Base-by-base conservation (phyloP, 176 grass and related monocot species). In the Aegilops longissima region DNA sequence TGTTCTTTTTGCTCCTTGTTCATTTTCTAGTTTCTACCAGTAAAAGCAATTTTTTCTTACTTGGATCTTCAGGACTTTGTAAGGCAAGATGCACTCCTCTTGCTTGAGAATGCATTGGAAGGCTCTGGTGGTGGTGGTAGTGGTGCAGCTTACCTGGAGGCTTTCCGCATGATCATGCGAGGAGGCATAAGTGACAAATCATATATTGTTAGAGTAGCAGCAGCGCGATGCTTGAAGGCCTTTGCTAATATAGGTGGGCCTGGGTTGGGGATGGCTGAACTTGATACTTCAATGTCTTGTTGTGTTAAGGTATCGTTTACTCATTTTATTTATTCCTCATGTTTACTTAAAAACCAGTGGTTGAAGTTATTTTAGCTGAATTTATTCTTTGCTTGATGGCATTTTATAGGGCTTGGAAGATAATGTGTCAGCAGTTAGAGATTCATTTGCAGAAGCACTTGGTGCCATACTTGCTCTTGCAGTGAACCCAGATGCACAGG, bases 401-500 rank as follows among this genome's bases (percentile, higher is more conserved):
- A 80, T 49, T 36, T 42, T 63, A 64, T 73, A 98, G 97, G 97
- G 94, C 74, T 91, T 98, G 93, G 97, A 96, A 86, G 97, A 98
- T 93, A 84, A 85, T 63, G 66, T 94, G 74, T 91, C 92, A 42
- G 87, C 88, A 88, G 92, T 98, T 92, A 94, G 97, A 83, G 92
- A 98, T 93, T 91, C 97, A 84, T 98, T 98, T 93, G 92, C 92
- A 12, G 97, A 98, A 86, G 97, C 97, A 66, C 89, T 98, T 87
- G 97, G 97, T 78, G 89, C 88, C 83, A 90, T 98, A 82, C 94
- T 96, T 93, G 97, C 97, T 96, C 97, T 98, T 94, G 85, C 97
- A 77, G 73, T 96, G 83, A 98, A 98, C 52, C 97, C 94, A 73
- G 92, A 96, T 83, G 94, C 94, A 76, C 97, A 96, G 88, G 96